Conservation (phyloP, 2,329 filamentous ascomycete species). For the Colletotrichum sp. region DNA sequence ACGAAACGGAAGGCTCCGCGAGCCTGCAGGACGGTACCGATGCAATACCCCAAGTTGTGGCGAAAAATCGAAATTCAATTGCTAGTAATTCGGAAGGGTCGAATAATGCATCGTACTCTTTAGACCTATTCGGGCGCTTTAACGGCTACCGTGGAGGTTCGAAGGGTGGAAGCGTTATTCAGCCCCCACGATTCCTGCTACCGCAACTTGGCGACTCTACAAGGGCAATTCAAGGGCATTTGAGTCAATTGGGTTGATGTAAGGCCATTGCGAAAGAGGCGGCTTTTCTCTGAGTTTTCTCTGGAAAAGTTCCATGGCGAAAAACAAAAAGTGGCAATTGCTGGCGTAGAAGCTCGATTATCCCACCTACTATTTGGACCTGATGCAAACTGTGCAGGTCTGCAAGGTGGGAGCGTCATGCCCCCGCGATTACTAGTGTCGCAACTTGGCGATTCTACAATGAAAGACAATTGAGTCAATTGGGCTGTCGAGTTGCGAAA, state of each 20-base stretch:
- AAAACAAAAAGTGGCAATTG: too few species aligned
- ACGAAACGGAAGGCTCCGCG: background rate
- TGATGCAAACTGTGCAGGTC: background rate
- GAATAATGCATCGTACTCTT: background rate
- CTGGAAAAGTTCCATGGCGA: too few species aligned
- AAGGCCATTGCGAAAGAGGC: background rate
- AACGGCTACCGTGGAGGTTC: background rate
- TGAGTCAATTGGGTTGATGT: background rate
- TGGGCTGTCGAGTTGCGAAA: background rate
- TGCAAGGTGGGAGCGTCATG: background rate
- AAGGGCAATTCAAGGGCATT: background rate
- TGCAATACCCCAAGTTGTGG: background rate
- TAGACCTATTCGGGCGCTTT: background rate
- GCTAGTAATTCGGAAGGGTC: background rate
- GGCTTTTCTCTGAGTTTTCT: background rate
- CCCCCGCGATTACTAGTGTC: background rate
- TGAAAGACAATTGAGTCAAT: background rate
- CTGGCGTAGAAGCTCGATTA: too few species aligned
- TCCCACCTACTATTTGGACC: background rate
- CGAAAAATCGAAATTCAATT: background rate
- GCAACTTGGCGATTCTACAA: background rate
- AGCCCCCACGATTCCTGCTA: fast-evolving
- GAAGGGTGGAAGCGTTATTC: background rate
- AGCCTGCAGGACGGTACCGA: background rate
- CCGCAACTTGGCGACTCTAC: background rate